Evolutionary conservation across 2,329 filamentous ascomycete genomes (phyloP), one percentile per base, ranked within the genome.

Genomic region (Helotiales sp.): DNA sequence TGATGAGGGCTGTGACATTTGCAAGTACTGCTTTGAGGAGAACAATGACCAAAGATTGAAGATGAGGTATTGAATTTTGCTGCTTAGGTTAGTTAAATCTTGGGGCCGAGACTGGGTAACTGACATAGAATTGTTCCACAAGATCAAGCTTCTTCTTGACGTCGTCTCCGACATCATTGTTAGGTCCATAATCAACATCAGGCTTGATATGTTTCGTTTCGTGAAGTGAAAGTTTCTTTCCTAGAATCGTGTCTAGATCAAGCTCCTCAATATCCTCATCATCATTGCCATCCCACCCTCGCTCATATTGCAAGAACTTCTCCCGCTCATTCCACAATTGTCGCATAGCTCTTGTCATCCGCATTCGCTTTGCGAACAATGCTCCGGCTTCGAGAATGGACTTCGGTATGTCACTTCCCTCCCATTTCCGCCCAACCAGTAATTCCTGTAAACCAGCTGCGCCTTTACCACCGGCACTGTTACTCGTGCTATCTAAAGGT

Each of bases 301-400:
- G 87, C 74, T 98, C 95, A 72, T 92, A 96, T 75, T 92, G 95
- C 81, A 97, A 89, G 72, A 96, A 99, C 30, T 88, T 88, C 74
- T 97, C 94, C 57, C 96, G 88, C 77, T 97, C 94, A 72, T 97
- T 91, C 95, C 96, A 99, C 15, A 99, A 83, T 79, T 99, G 96
- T 64, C 93, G 89, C 80, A 96, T 95, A 5, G 93, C 93, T 68
- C 96, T 86, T 0, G 93, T 97, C 86, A 97, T 97, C 72, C 95
- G 88, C 78, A 97, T 96, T 61, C 96, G 87, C 66, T 88, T 91
- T 0, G 94, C 92, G 78, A 99, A 99, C 1, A 99, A 83, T 75
- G 96, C 91, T 7, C 96, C 96, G 6, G 96, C 96, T 79, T 99
- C 96, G 17, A 97, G 86, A 67, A 99, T 98, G 1, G 95, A 98